Evolutionary conservation across 495 filamentous ascomycete species (phyloP).

Genomic region (Aspergillus heteromorphus): DNA sequence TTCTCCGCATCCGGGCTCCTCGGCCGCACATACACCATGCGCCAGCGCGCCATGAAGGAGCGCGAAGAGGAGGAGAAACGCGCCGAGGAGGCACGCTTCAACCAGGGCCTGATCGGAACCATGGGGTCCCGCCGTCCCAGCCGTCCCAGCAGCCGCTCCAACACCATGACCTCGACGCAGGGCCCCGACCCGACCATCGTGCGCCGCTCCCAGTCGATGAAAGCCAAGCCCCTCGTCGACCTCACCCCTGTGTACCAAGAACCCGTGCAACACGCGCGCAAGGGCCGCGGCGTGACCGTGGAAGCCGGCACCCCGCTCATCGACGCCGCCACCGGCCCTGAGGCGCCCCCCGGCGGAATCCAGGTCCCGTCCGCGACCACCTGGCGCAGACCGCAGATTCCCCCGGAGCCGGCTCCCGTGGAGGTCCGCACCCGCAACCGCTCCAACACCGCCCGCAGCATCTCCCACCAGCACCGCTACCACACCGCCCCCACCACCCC

Average conservation of each 20-base stretch:
- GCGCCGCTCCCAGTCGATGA: constrained; percentile 27
- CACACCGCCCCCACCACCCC: constrained; percentile 7
- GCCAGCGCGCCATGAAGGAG: constrained; percentile 52
- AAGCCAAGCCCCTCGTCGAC: constrained; percentile 64
- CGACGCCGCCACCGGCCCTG: constrained; percentile 57
- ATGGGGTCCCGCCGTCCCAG: constrained; percentile 8
- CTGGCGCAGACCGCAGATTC: constrained; percentile 40
- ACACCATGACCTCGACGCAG: constrained; percentile 32
- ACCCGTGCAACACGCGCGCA: constrained; percentile 62
- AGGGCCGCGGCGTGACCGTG: constrained; percentile 62
- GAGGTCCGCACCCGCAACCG: constrained; percentile 23
- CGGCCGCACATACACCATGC: constrained; percentile 58
- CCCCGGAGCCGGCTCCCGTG: constrained; percentile 8
- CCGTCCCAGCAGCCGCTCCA: constrained; percentile 27
- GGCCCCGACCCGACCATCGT: constrained; percentile 19
- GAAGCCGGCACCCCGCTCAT: constrained; percentile 58
- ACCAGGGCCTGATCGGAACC: constrained; percentile 19
- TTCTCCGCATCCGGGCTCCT: constrained; percentile 56
- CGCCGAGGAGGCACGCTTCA: constrained; percentile 30
- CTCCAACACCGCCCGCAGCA: constrained; percentile 29
- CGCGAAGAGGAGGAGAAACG: constrained; percentile 40
- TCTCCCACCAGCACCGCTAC: constrained; percentile 16
- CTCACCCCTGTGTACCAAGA: constrained; percentile 70
- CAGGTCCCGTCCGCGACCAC: constrained; percentile 47
- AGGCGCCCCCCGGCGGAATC: constrained; percentile 39